phyloP scores from a whole-genome alignment of 495 filamentous ascomycete species.

The Aspergillus biplanus region DNA sequence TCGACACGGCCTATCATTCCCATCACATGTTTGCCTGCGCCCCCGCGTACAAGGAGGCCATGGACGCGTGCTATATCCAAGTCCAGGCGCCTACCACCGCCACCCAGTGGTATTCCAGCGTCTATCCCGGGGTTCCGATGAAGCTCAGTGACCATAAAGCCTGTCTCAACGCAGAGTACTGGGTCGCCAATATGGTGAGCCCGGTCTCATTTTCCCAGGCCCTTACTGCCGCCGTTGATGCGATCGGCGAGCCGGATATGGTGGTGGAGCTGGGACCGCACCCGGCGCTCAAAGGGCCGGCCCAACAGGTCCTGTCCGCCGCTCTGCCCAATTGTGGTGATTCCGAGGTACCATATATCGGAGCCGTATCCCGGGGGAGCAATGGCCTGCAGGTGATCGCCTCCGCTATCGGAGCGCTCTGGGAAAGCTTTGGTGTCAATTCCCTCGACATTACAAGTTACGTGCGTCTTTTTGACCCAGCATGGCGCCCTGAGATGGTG shows the following conservation, averaged over 20 bases:
- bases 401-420: slow-evolving; percentile 52
- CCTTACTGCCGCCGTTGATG: background rate
- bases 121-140: background rate
- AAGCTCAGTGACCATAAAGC: background rate
- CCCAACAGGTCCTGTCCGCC: slow-evolving; percentile 42
- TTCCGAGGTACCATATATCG: slow-evolving; percentile 39
- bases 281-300: slow-evolving; percentile 54
- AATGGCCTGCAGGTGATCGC: slow-evolving; percentile 22
- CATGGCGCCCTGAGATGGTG: slow-evolving; percentile 18
- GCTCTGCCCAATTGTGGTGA: slow-evolving; percentile 2
- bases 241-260: slow-evolving; percentile 17
- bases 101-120: slow-evolving; percentile 29
- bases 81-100: background rate
- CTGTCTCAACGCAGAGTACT: slow-evolving; percentile 8
- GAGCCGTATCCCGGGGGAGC: slow-evolving; percentile 39
- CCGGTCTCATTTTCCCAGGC: slow-evolving; percentile 20
- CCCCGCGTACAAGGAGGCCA: slow-evolving; percentile 19
- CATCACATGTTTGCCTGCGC: slow-evolving; percentile 46
- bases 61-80: slow-evolving; percentile 11
- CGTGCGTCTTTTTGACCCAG: background rate
- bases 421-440: slow-evolving; percentile 43
- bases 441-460: slow-evolving; percentile 11
- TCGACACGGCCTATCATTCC: slow-evolving; percentile 57
- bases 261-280: slow-evolving; percentile 63
- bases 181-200: slow-evolving; percentile 20